Conservation (phyloP, 257 asterid species). For the Nicotiana knightiana region DNA sequence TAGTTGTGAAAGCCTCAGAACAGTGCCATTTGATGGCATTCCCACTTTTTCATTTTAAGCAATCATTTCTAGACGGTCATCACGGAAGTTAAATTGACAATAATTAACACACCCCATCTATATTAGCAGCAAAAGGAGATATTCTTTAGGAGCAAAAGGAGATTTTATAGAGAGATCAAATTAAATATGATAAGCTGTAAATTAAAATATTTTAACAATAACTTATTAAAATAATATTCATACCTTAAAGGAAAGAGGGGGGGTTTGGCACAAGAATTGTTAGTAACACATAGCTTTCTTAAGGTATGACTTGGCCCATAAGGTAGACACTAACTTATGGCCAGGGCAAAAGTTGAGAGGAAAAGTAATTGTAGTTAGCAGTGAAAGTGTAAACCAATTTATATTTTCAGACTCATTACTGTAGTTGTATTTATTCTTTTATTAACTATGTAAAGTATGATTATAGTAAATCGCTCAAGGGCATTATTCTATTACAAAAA, state of each 20-base stretch:
- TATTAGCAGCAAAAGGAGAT: not conserved
- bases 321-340: not conserved
- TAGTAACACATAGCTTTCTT: slow-evolving; percentile 9
- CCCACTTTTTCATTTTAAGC: not conserved
- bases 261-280: not conserved
- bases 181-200: too few relatives aligned
- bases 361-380: not conserved
- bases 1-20: not conserved
- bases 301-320: not conserved
- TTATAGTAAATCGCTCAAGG: not conserved
- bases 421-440: not conserved
- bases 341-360: not conserved
- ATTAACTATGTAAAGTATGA: not conserved
- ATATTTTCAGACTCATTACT: not conserved
- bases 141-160: not conserved
- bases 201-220: too few relatives aligned
- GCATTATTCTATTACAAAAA: not conserved
- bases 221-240: too few relatives aligned
- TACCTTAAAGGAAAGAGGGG: not conserved
- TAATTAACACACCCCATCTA: not conserved
- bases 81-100: not conserved
- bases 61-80: not conserved
- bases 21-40: not conserved
- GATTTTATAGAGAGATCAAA: too few relatives aligned
- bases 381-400: not conserved